These are phyloP conservation scores for Apostasia shenzhenica DNA, from an alignment of 106 monocot genomes.

Conservation along the genomic window DNA sequence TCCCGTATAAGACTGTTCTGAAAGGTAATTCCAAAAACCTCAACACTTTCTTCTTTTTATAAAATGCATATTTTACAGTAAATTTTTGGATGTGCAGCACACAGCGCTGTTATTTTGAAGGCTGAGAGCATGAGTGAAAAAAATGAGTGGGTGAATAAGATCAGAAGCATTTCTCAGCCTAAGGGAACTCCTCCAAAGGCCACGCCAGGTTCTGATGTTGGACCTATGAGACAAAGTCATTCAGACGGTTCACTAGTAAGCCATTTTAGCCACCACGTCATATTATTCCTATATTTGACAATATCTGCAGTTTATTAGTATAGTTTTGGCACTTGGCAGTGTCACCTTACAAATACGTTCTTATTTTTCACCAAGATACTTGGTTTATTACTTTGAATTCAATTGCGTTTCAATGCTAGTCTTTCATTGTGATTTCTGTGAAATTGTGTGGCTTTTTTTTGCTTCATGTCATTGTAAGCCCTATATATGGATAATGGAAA, in stretches of 20 bases:
- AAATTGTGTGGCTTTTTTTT: too few species aligned
- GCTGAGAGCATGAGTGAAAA: conserved; percentile 89
- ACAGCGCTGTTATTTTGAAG: conserved; percentile 82
- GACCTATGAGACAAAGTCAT: conserved; percentile 73
- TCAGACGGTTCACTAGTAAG: conserved; percentile 94
- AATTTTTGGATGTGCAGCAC: conserved; percentile 43
- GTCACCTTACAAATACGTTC: too few species aligned
- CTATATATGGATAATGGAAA: too few species aligned
- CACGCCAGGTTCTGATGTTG: conserved; percentile 31
- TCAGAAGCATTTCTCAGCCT: conserved; percentile 55
- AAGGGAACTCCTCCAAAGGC: conserved; percentile 43
- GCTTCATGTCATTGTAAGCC: too few species aligned
- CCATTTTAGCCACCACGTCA: not conserved
- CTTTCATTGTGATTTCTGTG: too few species aligned
- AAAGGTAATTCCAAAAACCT: conserved; percentile 32
- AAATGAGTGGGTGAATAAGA: conserved; percentile 81
- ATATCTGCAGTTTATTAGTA: too few species aligned
- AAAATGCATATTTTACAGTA: not conserved
- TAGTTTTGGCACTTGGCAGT: too few species aligned
- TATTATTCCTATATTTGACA: too few species aligned
- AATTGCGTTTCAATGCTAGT: too few species aligned
- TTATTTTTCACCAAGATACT: too few species aligned
- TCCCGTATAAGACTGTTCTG: conserved; percentile 64
- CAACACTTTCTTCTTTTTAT: not conserved
- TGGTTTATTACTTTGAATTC: too few species aligned